Evolutionary conservation across 441 rosid species (phyloP).

Genomic region (Sinapis alba): DNA sequence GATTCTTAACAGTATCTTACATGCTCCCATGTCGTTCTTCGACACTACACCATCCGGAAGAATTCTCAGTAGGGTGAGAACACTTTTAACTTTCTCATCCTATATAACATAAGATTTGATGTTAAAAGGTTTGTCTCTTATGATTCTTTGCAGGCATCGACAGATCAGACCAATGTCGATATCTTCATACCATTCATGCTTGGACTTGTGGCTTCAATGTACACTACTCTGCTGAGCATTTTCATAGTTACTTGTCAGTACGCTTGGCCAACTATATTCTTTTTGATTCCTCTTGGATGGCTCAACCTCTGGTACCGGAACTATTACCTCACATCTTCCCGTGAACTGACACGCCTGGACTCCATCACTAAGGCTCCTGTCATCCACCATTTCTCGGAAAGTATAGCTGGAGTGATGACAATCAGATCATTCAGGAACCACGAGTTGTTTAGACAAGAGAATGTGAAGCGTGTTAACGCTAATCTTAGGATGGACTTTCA

Average conservation of each 20-base stretch:
- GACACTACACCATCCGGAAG: constrained; percentile 98
- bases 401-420: constrained; percentile 89
- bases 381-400: constrained; percentile 95
- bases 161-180: constrained; percentile 88
- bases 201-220: constrained; percentile 65
- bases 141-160: constrained; percentile 73
- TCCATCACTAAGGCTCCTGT: constrained; percentile 95
- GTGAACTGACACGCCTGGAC: constrained; percentile 88
- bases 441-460: constrained; percentile 60
- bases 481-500: constrained; percentile 87
- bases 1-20: constrained; percentile 79
- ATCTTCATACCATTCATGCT: constrained; percentile 74
- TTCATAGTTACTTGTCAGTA: constrained; percentile 87
- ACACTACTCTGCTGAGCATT: constrained; percentile 74
- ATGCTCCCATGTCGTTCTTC: constrained; percentile 96
- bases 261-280: constrained; percentile 90
- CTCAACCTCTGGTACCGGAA: constrained; percentile 90
- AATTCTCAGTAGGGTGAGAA: constrained; percentile 80
- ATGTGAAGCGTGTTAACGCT: constrained; percentile 65
- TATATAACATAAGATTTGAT: constrained; percentile 68
- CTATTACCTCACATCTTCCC: constrained; percentile 80
- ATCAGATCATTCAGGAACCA: constrained; percentile 72
- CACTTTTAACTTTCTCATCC: constrained; percentile 42
- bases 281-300: constrained; percentile 85
- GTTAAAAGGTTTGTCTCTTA: constrained; percentile 45